phyloP scores from a whole-genome alignment of 2,329 filamentous ascomycete genomes.

The Ceratocystis variospora region DNA sequence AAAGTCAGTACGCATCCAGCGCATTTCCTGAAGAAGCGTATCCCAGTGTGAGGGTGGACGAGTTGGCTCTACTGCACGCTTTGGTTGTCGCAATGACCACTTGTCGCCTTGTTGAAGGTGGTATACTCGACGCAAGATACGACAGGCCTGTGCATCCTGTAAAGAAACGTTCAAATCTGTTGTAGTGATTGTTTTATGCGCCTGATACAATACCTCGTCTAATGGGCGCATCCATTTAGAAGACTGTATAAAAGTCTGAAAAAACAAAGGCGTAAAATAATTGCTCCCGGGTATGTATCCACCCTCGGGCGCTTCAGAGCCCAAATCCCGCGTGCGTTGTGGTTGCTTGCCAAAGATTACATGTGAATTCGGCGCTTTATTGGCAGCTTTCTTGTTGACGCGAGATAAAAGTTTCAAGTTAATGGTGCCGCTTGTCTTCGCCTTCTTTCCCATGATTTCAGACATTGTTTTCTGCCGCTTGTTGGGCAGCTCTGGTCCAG shows the following conservation, averaged over 20 bases:
- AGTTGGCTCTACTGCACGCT: conserved; percentile 67
- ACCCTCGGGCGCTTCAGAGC: conserved; percentile 30
- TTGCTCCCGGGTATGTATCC: conserved; percentile 40
- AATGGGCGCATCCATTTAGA: conserved; percentile 48
- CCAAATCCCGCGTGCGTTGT: conserved; percentile 32
- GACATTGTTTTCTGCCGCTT: conserved; percentile 17
- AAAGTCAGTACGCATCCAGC: conserved; percentile 97
- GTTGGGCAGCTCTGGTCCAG: not conserved
- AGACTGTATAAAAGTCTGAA: conserved; percentile 42
- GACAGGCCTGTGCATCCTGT: conserved; percentile 74
- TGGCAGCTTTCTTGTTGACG: conserved; percentile 35
- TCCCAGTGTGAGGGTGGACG: conserved; percentile 73
- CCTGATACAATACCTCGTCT: conserved; percentile 62
- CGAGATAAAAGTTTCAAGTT: conserved; percentile 18
- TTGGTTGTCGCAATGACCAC: conserved; percentile 83
- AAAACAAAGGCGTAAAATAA: conserved; percentile 50
- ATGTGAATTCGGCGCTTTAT: conserved; percentile 49
- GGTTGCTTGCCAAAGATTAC: conserved; percentile 51
- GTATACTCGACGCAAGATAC: conserved; percentile 75
- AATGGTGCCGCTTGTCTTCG: not conserved
- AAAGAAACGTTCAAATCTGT: conserved; percentile 71
- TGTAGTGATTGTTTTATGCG: conserved; percentile 82
- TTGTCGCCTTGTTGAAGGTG: conserved; percentile 80
- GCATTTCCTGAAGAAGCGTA: conserved; percentile 76
- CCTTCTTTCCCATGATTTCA: conserved; percentile 13